Percentiles rank a stretch among this genome's conserved stretches.
Conservation (phyloP, 441 rosid genomes). For the Monsonia emarginata region DNA sequence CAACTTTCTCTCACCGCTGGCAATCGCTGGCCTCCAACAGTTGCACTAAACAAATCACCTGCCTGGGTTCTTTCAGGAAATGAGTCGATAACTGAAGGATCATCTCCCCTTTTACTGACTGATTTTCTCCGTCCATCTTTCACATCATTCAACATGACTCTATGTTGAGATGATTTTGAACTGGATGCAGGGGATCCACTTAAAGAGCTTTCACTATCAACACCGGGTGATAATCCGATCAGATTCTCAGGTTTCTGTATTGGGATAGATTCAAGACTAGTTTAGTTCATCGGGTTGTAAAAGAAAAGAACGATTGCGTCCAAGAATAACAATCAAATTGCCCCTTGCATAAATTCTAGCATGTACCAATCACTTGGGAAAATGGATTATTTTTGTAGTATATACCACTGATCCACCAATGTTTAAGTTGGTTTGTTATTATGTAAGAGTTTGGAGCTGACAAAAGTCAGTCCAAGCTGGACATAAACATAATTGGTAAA, state of each 20-base stretch:
- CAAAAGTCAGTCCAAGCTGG: background rate
- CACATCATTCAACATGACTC: constrained; percentile 26
- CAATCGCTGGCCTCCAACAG: constrained; percentile 41
- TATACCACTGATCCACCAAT: too few relatives aligned
- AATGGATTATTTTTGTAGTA: too few relatives aligned
- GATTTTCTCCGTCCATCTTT: constrained; percentile 54
- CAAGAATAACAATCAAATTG: background rate
- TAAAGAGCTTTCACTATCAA: constrained; percentile 54
- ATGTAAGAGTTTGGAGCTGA: background rate
- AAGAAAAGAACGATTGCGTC: background rate
- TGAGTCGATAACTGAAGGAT: constrained; percentile 32
- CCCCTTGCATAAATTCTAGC: background rate
- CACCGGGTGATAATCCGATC: constrained; percentile 36
- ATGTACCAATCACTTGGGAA: background rate
- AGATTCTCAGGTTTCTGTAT: constrained; percentile 71
- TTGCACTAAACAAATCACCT: constrained; percentile 59
- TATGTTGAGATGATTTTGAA: constrained; percentile 46
- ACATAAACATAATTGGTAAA: background rate
- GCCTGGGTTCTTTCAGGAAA: constrained; percentile 63
- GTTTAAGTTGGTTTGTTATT: background rate
- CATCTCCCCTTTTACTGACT: constrained; percentile 42
- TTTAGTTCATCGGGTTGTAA: background rate
- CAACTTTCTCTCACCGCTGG: constrained; percentile 45
- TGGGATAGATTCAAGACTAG: background rate
- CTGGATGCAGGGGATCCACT: constrained; percentile 59